Base-by-base conservation (phyloP, 2,329 filamentous ascomycete genomes). In the Diplodia scrobiculata region DNA sequence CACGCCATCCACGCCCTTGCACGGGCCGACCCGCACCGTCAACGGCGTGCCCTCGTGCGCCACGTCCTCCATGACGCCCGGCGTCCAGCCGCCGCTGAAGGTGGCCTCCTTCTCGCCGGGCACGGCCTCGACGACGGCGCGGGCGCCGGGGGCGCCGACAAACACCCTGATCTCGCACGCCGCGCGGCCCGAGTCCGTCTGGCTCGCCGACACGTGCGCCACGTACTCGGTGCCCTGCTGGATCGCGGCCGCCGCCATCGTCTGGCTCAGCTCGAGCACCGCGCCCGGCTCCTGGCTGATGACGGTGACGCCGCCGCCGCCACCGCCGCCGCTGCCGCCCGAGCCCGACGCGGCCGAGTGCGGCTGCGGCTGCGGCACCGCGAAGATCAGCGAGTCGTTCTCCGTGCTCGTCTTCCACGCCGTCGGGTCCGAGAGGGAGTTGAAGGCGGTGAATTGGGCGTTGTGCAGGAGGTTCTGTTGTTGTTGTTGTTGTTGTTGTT, bases 381-480 rank as follows among this genome's bases (percentile, higher is more conserved):
- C 71, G n/a, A 47, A 65, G 36, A 74, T 71, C 6, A 32, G 29
- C 45, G 66, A 67, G 17, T 66, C 54, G 58, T 73, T 70, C 29
- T 65, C 66, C 2, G 70, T 51, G 9, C 65, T 66, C 48, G 69
- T 66, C 13, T 68, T 68, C 74, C 73, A 76, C 38, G 70, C 70
- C 4, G 70, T 51, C 0, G 72, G 69, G 34, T 63, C 63, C 55
- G 1, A 6, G 29, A 32, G 29, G 34, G 34, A 1, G 34, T 36
- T 11, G 34, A 36, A 36, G 34, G 11, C 45, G 50, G 70, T 67
- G 54, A 76, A 74, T 62, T 68, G 68, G 5, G 73, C 67, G 59
- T 76, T 75, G 41, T 70, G 70, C 7, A 76, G 64, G 52, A 73
- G 67, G 67, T 74, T 75, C 25, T 25, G 25, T 25, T 25, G 25